Evolutionary conservation across 441 rosid genomes (phyloP).

Genomic region (Erodium texanum): DNA sequence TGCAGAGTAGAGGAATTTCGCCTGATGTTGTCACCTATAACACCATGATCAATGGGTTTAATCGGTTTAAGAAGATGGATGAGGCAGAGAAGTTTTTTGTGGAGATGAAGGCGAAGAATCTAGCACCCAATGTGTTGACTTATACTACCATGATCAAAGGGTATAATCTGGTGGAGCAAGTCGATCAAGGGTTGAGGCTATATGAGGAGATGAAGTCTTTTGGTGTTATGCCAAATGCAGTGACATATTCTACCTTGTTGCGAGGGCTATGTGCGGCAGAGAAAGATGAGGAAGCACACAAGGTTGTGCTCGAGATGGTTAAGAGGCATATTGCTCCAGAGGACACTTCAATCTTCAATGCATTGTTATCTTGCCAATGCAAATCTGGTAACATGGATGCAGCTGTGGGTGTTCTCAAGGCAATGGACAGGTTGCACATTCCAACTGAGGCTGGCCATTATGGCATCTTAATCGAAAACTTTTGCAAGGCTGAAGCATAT

Average conservation of each 20-base stretch:
- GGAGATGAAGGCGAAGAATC: slow-evolving; percentile 73
- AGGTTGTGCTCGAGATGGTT: slow-evolving; percentile 59
- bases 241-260: slow-evolving; percentile 66
- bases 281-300: slow-evolving; percentile 52
- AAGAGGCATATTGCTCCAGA: slow-evolving; percentile 52
- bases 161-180: slow-evolving; percentile 42
- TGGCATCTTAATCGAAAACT: slow-evolving; percentile 66
- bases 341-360: slow-evolving; percentile 61
- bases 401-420: slow-evolving; percentile 66
- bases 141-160: slow-evolving; percentile 89
- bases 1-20: slow-evolving; percentile 54
- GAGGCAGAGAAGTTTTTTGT: slow-evolving; percentile 80
- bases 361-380: slow-evolving; percentile 50
- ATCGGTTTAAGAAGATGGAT: slow-evolving; percentile 63
- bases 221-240: slow-evolving; percentile 53
- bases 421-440: slow-evolving; percentile 62
- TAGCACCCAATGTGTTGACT: slow-evolving; percentile 61
- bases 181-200: slow-evolving; percentile 59
- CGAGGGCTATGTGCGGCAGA: slow-evolving; percentile 72
- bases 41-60: slow-evolving; percentile 66
- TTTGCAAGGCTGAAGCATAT: slow-evolving; percentile 58
- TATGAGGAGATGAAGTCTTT: slow-evolving; percentile 65
- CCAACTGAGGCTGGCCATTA: slow-evolving; percentile 84
- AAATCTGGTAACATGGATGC: slow-evolving; percentile 62
- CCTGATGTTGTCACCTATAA: slow-evolving; percentile 70